Percentiles rank a stretch among this genome's conserved stretches.
Evolutionary conservation across 495 filamentous ascomycete genomes (phyloP).

Genomic region (Cercophora sp.): DNA sequence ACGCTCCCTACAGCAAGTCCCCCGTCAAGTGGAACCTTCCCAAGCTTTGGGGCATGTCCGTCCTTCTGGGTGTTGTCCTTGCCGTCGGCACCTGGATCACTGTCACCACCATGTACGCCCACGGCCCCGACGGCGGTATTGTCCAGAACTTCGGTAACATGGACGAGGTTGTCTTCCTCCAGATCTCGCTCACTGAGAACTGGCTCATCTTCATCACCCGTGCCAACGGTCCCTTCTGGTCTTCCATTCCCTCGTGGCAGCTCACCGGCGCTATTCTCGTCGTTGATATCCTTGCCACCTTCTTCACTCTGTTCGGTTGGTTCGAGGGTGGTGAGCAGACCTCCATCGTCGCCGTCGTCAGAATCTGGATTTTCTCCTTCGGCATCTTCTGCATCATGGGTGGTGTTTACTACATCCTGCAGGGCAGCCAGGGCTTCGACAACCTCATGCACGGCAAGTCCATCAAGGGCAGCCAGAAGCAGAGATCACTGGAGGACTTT

Average conservation of each 20-base stretch:
- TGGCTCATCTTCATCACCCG: conserved; percentile 95
- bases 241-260: conserved; percentile 77
- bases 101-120: conserved; percentile 69
- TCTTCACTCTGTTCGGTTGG: conserved; percentile 79
- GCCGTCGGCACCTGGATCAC: conserved; percentile 82
- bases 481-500: conserved; percentile 80
- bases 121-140: conserved; percentile 68
- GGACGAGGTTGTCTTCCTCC: conserved; percentile 80
- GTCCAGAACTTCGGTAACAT: conserved; percentile 81
- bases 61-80: conserved; percentile 75
- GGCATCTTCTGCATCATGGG: conserved; percentile 64
- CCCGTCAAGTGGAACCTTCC: conserved; percentile 94
- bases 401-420: conserved; percentile 69
- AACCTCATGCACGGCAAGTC: conserved; percentile 90
- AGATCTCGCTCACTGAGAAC: conserved; percentile 89
- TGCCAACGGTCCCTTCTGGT: conserved; percentile 83
- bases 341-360: conserved; percentile 72
- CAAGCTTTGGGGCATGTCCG: conserved; percentile 87
- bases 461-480: conserved; percentile 67
- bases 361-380: conserved; percentile 86
- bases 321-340: conserved; percentile 61
- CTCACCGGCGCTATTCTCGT: conserved; percentile 68
- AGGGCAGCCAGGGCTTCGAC: conserved; percentile 73
- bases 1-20: conserved; percentile 77
- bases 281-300: conserved; percentile 77